Evolutionary conservation across 2,329 filamentous ascomycete genomes (phyloP).

Genomic region (Emericellopsis cladophorae): DNA sequence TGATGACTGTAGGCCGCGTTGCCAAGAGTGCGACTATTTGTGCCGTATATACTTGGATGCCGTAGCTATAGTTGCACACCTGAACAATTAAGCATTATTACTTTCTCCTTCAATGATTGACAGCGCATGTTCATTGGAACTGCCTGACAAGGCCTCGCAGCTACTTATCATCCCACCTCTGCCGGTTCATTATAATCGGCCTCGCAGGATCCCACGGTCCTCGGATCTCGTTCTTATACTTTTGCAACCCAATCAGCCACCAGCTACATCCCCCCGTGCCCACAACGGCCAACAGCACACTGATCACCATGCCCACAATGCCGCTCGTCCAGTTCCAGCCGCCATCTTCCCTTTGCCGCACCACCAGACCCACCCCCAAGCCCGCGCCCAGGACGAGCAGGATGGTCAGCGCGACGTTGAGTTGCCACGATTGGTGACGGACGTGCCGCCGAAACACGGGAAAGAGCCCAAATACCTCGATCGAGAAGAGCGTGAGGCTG

Average conservation of each 20-base stretch:
- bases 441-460: conserved; percentile 93
- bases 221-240: conserved; percentile 98
- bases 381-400: conserved; percentile 69
- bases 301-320: conserved; percentile 62
- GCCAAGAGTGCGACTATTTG: no score
- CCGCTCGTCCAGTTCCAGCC: conserved; percentile 40
- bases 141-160: not conserved
- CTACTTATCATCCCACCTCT: conserved; percentile 28
- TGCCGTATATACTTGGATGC: no score
- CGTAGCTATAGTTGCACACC: not conserved
- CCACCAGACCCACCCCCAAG: conserved; percentile 57
- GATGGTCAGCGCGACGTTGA: conserved; percentile 66
- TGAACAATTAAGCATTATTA: no score
- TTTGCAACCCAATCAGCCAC: conserved; percentile 95
- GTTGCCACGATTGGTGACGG: conserved; percentile 66
- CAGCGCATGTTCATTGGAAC: no score
- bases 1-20: no score
- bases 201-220: conserved; percentile 95
- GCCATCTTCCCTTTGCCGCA: conserved; percentile 28
- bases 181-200: conserved; percentile 65
- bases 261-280: conserved; percentile 90
- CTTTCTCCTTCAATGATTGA: no score
- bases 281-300: conserved; percentile 59
- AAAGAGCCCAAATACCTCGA: conserved; percentile 93
- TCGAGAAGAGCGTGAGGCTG: conserved; percentile 86